These are phyloP conservation scores for Mycocentrospora acerina DNA, from an alignment of 2,329 filamentous ascomycete species.

Conservation along the genomic window DNA sequence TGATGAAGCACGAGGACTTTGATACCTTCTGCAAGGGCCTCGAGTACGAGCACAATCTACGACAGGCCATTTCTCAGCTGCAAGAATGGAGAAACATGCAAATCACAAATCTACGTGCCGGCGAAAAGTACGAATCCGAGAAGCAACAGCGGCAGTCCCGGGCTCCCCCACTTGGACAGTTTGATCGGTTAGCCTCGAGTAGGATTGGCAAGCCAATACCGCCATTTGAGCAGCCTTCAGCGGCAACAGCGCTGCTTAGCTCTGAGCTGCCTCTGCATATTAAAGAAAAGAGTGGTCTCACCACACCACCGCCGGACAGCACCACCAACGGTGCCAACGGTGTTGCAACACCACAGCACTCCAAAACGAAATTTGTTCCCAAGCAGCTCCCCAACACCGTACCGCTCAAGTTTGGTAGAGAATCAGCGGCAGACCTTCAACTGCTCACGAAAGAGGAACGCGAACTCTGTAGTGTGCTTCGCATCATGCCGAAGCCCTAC, in stretches of 20 bases:
- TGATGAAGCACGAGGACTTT: slow-evolving; percentile 95
- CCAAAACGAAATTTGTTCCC: slow-evolving; percentile 53
- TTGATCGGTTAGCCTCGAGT: slow-evolving; percentile 78
- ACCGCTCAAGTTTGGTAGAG: slow-evolving; percentile 69
- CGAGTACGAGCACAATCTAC: slow-evolving; percentile 85
- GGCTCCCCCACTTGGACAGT: slow-evolving; percentile 69
- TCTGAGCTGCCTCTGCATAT: slow-evolving; percentile 71
- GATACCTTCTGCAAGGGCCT: slow-evolving; percentile 81
- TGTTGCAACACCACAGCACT: slow-evolving; percentile 39
- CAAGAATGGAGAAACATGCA: slow-evolving; percentile 90
- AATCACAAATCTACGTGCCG: slow-evolving; percentile 80
- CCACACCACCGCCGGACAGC: slow-evolving; percentile 45
- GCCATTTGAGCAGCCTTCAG: slow-evolving; percentile 68
- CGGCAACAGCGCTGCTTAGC: slow-evolving; percentile 74
- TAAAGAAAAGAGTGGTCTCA: slow-evolving; percentile 45
- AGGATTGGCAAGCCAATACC: slow-evolving; percentile 66
- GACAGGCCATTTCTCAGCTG: slow-evolving; percentile 84
- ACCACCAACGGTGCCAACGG: slow-evolving; percentile 54
- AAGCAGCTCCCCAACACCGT: slow-evolving; percentile 63
- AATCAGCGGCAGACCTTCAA: slow-evolving; percentile 80
- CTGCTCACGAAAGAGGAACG: slow-evolving; percentile 81
- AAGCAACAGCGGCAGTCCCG: slow-evolving; percentile 73
- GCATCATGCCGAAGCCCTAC: slow-evolving; percentile 91
- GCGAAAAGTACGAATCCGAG: slow-evolving; percentile 90
- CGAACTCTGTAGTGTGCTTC: slow-evolving; percentile 80